Evolutionary conservation across 2,329 filamentous ascomycete genomes (phyloP), one percentile per base, ranked within the genome.

Genomic region (Cladosporium sp.): DNA sequence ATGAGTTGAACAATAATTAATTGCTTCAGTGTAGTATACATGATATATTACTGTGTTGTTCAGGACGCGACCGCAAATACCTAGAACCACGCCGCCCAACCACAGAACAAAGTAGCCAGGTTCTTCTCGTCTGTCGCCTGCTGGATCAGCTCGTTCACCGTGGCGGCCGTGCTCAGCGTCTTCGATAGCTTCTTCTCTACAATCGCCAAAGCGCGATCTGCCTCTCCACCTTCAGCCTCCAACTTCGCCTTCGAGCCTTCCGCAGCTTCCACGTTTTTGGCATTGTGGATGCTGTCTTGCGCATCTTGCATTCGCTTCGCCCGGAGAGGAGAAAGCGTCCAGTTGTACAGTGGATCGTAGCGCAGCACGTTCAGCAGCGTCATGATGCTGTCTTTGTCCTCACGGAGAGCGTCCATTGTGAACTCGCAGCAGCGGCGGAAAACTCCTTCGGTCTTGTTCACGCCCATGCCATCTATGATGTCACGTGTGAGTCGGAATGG

Each of bases 351-450:
- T 1, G 95, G 96, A 82, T 99, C 95, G 78, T 97, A 98, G n/a
- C 96, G 90, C 66, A 99, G 82, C 26, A 99, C 96, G 75, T 99
- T 96, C 23, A 99, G 87, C 62, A 99, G 93, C 0, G 95, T 98
- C 93, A 97, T 98, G 80, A 99, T 99, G 53, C 91, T 93, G 76
- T 97, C 96, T 14, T 91, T 91, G 77, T 99, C 95, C 72, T 96
- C 91, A n/a, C 95, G 89, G 40, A 99, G 82, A 1, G 96, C 93
- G 68, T 97, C 93, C 35, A 99, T 86, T 0, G 93, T 98, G 76
- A 98, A 98, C 76, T 99, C 96, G 77, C 95, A 99, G 79, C 94
- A 98, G n/a, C 96, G 88, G 8, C 95, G 88, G 81, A 98, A 99
- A 0, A 98, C 93, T 3, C 95, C 95, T 78, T 99, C 96, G 0